Evolutionary conservation across 1,284 basidiomycete species (phyloP), one percentile per base, ranked within the genome.

Genomic region (Papiliotrema laurentii): DNA sequence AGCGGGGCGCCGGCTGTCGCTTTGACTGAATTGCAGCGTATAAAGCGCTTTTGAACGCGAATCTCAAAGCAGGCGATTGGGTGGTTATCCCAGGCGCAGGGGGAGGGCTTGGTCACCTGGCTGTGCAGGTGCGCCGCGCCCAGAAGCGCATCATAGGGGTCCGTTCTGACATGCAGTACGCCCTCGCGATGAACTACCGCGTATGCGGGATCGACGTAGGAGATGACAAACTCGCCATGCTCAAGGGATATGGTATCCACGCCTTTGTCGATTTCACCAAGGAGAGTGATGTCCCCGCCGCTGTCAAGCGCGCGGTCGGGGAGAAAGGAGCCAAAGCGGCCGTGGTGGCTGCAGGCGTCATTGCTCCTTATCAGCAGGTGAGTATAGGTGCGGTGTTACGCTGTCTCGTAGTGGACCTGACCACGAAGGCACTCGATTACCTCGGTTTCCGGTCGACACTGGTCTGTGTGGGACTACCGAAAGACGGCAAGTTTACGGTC

Each of bases 71-170:
- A 7, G 44, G 44, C 11, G 44, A 46, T 27, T 46, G 36, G 33
- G 44, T 46, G 9, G 44, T 46, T 18, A 46, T 46, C 14, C 44
- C 44, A 10, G 44, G 44, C 14, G 44, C 44, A n/a, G 44, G 44
- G 10, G 44, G 44, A 7, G 44, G 44, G 4, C 24, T 46, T 7
- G 44, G 44, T 21, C 44, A 46, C 22, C 5, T 46, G 19, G 44
- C 44, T 7, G 44, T 46, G 7, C 44, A 46, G 5, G 44, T 46
- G 21, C 14, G 35, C 28, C 1, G 2, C 16, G 18, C 40, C 11
- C 16, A 7, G 14, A 21, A 16, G 19, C 19, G 7, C 25, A 16
- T 24, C 16, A 24, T 4, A 9, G 18, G 18, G 16, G 4, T n/a
- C 11, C 14, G 28, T 7, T 30, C 34, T 46, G 11, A 46, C 25